Evolutionary conservation across 352 stramenopile genomes (phyloP), one percentile per base, ranked within the genome.

Genomic region (Phytophthora meadii): DNA sequence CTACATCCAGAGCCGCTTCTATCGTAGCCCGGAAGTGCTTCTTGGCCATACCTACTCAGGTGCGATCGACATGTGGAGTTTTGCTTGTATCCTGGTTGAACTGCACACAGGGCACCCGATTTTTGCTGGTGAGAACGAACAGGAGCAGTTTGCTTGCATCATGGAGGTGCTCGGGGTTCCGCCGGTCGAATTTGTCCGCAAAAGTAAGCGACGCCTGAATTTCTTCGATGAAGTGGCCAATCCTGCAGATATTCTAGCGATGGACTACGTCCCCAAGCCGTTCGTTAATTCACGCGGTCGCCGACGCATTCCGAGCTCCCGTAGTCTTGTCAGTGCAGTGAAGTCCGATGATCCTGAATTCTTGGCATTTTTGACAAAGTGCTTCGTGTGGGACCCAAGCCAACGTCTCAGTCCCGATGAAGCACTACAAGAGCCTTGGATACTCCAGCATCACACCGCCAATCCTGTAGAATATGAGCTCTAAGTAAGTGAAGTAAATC

Each of bases 1-100:
- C 27, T 99, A 99, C 82, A 98, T 99, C 61, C 97, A 99, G 67
- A 98, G 88, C 22, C 85, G 97, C 4, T 99, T 99, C 74, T 99
- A 99, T 77, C 88, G 97, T 22, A 97, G 88, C n/a, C 97, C 97
- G 7, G 96, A 99, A 72, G 96, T 99, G 8, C 96, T 99, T 65
- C 74, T 99, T 0, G 97, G 97, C 3, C 73, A 99, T 8, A 76
- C 67, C 3, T 97, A 96, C 66, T 72, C 61, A 34, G 54, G 62
- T 39, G 65, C 76, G 4, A 95, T 97, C 58, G 92, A 98, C 61
- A 96, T 97, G 85, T 98, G 90, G 92, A 96, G 84, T 74, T 74
- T 97, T 41, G 92, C 77, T 6, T 97, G 89, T 62, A 90, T 98
- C 34, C 61, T 97, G 11, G 87, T 82, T 5, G 92, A 98, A 62